Conservation (phyloP, 2,329 filamentous ascomycete species). For the Ophiostoma sp. region DNA sequence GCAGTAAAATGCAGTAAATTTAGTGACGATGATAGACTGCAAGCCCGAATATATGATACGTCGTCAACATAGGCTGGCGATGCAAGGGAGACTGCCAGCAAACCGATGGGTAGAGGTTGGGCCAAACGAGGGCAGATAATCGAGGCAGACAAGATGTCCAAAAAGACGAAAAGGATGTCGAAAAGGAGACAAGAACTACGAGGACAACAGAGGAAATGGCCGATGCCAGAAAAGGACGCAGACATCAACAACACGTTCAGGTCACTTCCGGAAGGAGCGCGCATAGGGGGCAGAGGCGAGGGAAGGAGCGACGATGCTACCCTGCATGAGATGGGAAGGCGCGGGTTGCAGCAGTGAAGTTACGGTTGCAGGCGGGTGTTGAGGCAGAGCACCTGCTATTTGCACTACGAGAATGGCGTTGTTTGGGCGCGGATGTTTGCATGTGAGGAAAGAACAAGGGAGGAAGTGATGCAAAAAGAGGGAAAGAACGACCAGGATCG, state of each 20-base stretch:
- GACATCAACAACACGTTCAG: background rate
- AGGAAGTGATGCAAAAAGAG: background rate
- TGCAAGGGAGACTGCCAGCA: conserved; percentile 13
- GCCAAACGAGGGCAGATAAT: background rate
- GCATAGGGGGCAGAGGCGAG: conserved; percentile 2
- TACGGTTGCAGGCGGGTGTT: conserved; percentile 6
- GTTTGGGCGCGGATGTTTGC: background rate
- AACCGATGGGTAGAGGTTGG: background rate
- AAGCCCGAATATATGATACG: background rate
- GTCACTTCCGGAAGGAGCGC: conserved; percentile 12
- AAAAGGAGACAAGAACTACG: background rate
- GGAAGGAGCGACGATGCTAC: conserved; percentile 14
- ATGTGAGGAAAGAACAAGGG: background rate
- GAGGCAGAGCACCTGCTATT: background rate
- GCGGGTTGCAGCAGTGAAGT: background rate
- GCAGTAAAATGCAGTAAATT: background rate
- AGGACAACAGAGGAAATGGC: background rate
- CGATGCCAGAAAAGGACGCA: background rate
- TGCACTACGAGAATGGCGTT: background rate
- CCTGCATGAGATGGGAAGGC: background rate
- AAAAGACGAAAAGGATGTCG: background rate
- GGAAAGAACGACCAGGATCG: conserved; percentile 2
- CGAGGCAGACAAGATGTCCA: background rate
- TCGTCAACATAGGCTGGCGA: background rate
- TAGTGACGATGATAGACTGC: background rate